Evolutionary conservation across 1,139 yeast species (phyloP), one percentile per base, ranked within the genome.

Genomic region (Saccharomycopsis hybrid): DNA sequence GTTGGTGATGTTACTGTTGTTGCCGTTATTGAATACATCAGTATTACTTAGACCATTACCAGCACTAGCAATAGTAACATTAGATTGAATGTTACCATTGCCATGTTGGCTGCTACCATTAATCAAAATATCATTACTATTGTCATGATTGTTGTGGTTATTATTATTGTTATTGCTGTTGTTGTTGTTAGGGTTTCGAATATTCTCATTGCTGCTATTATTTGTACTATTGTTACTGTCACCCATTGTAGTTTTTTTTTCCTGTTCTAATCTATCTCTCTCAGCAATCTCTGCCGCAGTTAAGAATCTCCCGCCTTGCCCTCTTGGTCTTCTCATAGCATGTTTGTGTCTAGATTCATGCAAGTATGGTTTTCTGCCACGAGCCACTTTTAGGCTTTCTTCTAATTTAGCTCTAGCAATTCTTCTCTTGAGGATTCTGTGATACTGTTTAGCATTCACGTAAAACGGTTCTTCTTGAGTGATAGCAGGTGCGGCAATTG

Each of bases 301-400:
- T 56, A 94, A 70, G 60, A 94, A 94, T 55, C 98, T 73, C 2
- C 99, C 99, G 32, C 98, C 98, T 67, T 92, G 97, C 31, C 99
- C 99, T 60, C 99, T 78, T 13, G 98, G 98, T 65, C 99, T 78
- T 63, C 98, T 77, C 98, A 94, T 92, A 24, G 99, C 99, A 66
- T 94, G 99, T 65, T 92, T 92, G 66, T 94, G 99, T 60, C 99
- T 78, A 18, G 97, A 88, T 66, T 94, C 98, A 65, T 94, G 99
- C 50, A 94, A 69, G 64, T 94, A 94, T 2, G 98, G 98, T 62
- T 85, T 85, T 58, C 97, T 78, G 5, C 95, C 95, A 56, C 96
- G 76, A 28, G 95, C 94, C 7, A 86, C 86, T 62, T 87, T 85
- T 56, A 92, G 74, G 46, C 82, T 78, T 61, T 92, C 97, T 62